These are phyloP conservation scores for Thermothelomyces thermophilus DNA, from an alignment of 2,329 filamentous ascomycete genomes.

Conservation along the genomic window DNA sequence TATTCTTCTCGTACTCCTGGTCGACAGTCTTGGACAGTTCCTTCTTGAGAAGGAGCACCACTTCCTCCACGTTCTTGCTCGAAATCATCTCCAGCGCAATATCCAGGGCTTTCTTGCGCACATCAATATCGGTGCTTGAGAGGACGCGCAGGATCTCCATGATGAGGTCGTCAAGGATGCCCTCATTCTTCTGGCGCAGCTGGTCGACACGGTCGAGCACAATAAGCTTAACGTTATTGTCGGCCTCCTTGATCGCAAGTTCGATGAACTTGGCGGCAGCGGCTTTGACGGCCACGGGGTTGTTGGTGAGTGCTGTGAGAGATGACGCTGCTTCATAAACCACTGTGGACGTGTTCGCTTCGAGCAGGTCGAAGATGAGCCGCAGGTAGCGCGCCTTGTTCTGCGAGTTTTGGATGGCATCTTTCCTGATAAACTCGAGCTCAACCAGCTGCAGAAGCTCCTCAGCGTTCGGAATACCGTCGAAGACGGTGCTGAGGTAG, in stretches of 20 bases:
- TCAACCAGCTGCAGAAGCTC: constrained; percentile 90
- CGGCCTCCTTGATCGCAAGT: constrained; percentile 91
- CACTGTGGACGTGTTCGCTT: constrained; percentile 88
- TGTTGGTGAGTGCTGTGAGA: constrained; percentile 85
- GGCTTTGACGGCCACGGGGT: constrained; percentile 95
- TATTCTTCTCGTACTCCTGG: constrained; percentile 97
- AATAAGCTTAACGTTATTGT: constrained; percentile 99
- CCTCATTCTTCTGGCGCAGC: constrained; percentile 65
- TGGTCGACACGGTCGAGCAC: constrained; percentile 85
- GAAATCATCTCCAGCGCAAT: constrained; percentile 97
- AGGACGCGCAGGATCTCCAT: constrained; percentile 97
- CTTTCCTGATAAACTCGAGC: constrained; percentile 95
- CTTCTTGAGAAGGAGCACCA: constrained; percentile 93
- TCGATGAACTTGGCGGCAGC: constrained; percentile 95
- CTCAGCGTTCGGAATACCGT: constrained; percentile 88
- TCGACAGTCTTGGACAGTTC: constrained; percentile 96
- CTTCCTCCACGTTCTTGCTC: constrained; percentile 97
- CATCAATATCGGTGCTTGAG: constrained; percentile 92
- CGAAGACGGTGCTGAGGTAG: constrained; percentile 84
- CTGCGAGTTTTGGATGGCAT: constrained; percentile 87
- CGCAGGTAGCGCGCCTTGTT: constrained; percentile 95
- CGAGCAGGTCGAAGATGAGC: constrained; percentile 92
- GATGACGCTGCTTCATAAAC: constrained; percentile 97
- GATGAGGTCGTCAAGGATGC: constrained; percentile 82
- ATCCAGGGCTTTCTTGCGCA: constrained; percentile 81